Evolutionary conservation across 208 protist species (phyloP).

Genomic region (Leishmania aethiopica): DNA sequence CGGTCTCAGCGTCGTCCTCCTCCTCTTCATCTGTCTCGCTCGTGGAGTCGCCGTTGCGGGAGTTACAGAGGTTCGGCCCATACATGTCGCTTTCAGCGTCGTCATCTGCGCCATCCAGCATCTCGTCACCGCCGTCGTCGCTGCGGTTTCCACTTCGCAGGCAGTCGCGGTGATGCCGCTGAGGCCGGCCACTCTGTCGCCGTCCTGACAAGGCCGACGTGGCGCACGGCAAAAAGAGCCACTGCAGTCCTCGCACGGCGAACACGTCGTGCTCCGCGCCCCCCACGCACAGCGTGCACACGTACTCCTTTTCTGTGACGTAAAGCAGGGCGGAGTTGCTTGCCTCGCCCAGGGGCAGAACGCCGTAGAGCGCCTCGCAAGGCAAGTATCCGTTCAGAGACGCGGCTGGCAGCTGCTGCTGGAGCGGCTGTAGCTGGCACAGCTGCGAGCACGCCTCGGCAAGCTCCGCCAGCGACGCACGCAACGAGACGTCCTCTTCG

Average conservation of each 20-base stretch:
- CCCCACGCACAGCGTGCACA: constrained; percentile 29
- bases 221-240: constrained; percentile 49
- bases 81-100: not conserved
- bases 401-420: constrained; percentile 14
- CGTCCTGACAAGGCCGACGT: constrained; percentile 5
- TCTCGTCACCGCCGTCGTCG: too few species aligned
- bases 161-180: not conserved
- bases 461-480: constrained; percentile 24
- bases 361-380: constrained; percentile 75
- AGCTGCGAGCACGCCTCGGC: constrained; percentile 19
- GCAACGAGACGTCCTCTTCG: constrained; percentile 40
- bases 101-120: not conserved
- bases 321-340: constrained; percentile 68
- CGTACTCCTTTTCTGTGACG: constrained; percentile 44
- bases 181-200: not conserved
- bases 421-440: constrained; percentile 15
- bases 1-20: constrained; percentile 10
- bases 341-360: constrained; percentile 47
- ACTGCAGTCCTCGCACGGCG: constrained; percentile 52
- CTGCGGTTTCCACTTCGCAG: not conserved
- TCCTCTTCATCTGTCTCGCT: constrained; percentile 16
- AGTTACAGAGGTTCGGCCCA: not conserved
- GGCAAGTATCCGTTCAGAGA: constrained; percentile 26
- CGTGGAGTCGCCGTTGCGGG: not conserved
- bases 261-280: constrained; percentile 47